These are phyloP conservation scores for Fusarium humuli DNA, from an alignment of 2,329 filamentous ascomycete species.

Conservation along the genomic window DNA sequence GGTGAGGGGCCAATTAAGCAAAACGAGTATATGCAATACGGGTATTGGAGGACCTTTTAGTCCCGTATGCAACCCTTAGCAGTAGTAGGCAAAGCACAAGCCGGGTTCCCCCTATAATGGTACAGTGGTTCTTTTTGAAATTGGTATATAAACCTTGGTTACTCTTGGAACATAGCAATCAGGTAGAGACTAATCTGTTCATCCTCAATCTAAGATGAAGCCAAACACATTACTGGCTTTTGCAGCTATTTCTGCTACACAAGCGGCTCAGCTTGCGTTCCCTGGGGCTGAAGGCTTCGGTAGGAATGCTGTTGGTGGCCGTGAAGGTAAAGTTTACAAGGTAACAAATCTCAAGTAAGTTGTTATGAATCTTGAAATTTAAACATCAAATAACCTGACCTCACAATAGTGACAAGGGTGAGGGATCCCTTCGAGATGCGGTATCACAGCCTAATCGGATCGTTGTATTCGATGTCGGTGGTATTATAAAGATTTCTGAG, in stretches of 20 bases:
- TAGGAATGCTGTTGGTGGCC: constrained; percentile 48
- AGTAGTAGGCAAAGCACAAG: background rate
- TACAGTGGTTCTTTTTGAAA: background rate
- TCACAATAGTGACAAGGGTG: constrained; percentile 49
- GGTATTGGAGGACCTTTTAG: background rate
- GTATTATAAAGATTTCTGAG: constrained; percentile 59
- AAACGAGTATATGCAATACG: background rate
- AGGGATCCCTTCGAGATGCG: constrained; percentile 52
- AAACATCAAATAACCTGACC: background rate
- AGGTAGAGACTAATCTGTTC: background rate
- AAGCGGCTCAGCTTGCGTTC: constrained; percentile 48
- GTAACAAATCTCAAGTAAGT: constrained; percentile 53
- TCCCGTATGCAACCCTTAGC: background rate
- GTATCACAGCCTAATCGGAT: constrained; percentile 57
- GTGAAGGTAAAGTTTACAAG: constrained; percentile 52
- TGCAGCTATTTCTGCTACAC: background rate
- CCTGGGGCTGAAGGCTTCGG: constrained; percentile 53
- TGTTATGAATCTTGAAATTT: fast-evolving
- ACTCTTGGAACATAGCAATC: background rate
- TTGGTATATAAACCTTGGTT: background rate
- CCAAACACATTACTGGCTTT: background rate
- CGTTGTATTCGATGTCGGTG: constrained; percentile 61
- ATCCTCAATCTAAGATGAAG: background rate
- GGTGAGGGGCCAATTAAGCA: fast-evolving
- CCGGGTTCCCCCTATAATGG: background rate